A percentile compares a stretch with the other conserved stretches of the same genome.
Conservation (phyloP, 306 rosid genomes). For the Neltuma alba region DNA sequence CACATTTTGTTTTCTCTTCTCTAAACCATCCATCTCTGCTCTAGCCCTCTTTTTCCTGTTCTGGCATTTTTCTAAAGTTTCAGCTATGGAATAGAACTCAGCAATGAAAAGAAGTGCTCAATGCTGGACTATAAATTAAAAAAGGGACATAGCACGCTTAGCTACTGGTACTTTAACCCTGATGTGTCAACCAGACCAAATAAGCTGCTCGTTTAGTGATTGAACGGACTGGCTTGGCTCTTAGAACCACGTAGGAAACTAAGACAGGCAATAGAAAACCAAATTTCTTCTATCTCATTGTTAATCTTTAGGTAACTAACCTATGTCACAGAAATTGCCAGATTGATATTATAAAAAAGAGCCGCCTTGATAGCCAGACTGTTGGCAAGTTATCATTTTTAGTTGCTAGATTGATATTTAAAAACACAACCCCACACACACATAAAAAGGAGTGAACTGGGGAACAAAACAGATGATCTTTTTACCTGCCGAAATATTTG, state of each 20-base stretch:
- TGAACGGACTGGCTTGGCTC: neutral
- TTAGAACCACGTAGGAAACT: neutral
- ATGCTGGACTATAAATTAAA: neutral
- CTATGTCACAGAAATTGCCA: constrained; percentile 21
- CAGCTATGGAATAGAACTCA: neutral
- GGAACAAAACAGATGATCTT: constrained; percentile 9
- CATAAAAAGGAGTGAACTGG: constrained; percentile 4
- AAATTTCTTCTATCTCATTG: constrained; percentile 12
- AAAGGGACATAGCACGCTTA: neutral
- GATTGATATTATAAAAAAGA: constrained; percentile 9
- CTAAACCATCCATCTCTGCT: neutral
- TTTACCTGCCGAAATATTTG: constrained; percentile 90
- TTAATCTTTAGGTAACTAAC: constrained; percentile 7
- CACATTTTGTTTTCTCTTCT: neutral
- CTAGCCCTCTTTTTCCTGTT: neutral
- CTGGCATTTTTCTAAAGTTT: neutral
- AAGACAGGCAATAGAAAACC: constrained; percentile 21
- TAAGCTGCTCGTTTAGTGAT: neutral
- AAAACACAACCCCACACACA: neutral
- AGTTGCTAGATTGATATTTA: neutral
- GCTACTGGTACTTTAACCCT: neutral
- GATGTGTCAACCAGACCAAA: neutral
- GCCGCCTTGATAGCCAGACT: constrained; percentile 4
- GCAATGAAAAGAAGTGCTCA: neutral
- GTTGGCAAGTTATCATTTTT: neutral